Conservation (phyloP, 257 asterid genomes). For the Capsicum rhomboideum region DNA sequence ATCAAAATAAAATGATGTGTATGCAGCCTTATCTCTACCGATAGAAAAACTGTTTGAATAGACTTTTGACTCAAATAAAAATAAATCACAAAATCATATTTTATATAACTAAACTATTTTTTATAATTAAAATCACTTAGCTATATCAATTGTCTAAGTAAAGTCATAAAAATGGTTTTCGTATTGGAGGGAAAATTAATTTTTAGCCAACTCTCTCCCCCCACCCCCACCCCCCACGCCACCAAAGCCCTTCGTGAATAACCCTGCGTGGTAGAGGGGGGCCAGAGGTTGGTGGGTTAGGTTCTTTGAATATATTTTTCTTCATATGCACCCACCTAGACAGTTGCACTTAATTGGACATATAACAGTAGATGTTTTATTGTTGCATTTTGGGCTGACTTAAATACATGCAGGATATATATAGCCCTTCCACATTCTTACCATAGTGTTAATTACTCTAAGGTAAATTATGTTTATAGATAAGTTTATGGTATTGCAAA, state of each 20-base stretch:
- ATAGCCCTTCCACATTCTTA: background rate
- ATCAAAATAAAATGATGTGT: too few species aligned
- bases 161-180: background rate
- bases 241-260: background rate
- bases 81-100: background rate
- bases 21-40: too few species aligned
- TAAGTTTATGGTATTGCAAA: too few species aligned
- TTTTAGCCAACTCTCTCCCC: background rate
- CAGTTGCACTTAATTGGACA: background rate
- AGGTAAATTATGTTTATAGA: too few species aligned
- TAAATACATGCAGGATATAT: background rate
- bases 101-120: background rate
- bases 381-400: background rate
- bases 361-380: background rate
- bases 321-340: background rate
- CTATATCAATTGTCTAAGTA: background rate
- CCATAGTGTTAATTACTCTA: background rate
- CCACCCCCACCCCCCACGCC: too few species aligned
- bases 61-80: too few species aligned
- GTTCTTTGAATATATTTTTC: background rate
- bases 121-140: background rate
- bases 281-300: constrained; percentile 5
- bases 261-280: background rate
- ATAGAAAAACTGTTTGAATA: too few species aligned
- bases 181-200: background rate